Conservation (phyloP, 2,329 filamentous ascomycete genomes). For the Phaeophleospora eucalypticola region DNA sequence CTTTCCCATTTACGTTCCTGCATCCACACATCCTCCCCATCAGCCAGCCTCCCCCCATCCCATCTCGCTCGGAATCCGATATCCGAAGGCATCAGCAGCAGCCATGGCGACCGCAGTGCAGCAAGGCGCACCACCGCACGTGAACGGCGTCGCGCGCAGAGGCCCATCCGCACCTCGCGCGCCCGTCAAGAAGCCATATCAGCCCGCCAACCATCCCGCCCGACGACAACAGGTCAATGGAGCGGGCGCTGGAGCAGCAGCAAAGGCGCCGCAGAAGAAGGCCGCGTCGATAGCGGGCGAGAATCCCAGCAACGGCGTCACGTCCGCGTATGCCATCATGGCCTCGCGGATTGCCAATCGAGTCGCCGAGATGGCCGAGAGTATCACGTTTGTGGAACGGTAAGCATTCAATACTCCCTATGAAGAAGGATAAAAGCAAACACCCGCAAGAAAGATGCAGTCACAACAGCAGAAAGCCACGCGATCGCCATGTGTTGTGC, state of each 20-base stretch:
- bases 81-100: no score
- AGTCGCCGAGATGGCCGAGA: constrained; percentile 51
- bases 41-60: no score
- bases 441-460: no score
- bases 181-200: constrained; percentile 20
- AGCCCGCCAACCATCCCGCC: constrained; percentile 12
- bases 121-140: constrained; percentile 13
- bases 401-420: constrained; percentile 11
- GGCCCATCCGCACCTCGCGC: constrained; percentile 20
- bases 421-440: constrained; percentile 2
- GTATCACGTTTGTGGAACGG: constrained; percentile 50
- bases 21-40: not conserved
- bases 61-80: no score
- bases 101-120: constrained; percentile 22
- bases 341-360: constrained; percentile 48
- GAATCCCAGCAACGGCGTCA: constrained; percentile 26
- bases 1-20: not conserved
- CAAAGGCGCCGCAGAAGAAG: constrained; percentile 29
- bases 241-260: constrained; percentile 20
- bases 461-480: no score
- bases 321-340: constrained; percentile 50
- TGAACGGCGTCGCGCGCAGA: constrained; percentile 27
- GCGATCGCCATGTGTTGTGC: no score
- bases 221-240: constrained; percentile 20
- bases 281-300: constrained; percentile 33